phyloP scores from a whole-genome alignment of 1,139 yeast species.

The Zygosaccharomyces sapae region DNA sequence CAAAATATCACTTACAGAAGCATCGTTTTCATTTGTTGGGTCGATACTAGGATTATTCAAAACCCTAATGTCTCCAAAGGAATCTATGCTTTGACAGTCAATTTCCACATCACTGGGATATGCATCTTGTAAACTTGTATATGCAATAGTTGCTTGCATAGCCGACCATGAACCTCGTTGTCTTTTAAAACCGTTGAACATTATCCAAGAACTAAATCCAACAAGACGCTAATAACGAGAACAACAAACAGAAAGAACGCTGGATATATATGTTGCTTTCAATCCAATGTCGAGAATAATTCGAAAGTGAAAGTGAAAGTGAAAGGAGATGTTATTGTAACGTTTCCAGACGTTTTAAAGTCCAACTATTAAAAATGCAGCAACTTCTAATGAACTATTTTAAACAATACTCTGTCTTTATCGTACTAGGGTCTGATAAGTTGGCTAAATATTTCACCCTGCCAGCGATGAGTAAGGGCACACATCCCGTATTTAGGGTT shows the following conservation, averaged over 20 bases:
- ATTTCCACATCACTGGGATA: slow-evolving; percentile 10
- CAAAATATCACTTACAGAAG: slow-evolving; percentile 6
- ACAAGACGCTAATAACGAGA: neutral
- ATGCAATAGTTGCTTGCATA: slow-evolving; percentile 20
- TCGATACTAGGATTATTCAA: slow-evolving; percentile 14
- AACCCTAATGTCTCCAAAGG: slow-evolving; percentile 16
- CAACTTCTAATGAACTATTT: too few species aligned
- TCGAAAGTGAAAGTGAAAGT: too few species aligned
- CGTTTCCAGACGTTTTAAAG: too few species aligned
- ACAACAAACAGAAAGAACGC: neutral
- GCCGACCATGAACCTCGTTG: slow-evolving; percentile 21
- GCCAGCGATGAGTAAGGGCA: too few species aligned
- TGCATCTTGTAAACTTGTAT: slow-evolving; percentile 9
- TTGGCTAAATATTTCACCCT: too few species aligned
- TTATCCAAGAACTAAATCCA: slow-evolving; percentile 12
- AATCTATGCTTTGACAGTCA: slow-evolving; percentile 9
- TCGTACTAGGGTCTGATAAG: too few species aligned
- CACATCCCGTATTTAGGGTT: too few species aligned
- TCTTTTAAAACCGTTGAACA: slow-evolving; percentile 16
- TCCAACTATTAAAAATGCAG: too few species aligned
- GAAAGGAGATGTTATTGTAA: too few species aligned
- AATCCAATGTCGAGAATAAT: too few species aligned
- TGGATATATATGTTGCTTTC: too few species aligned
- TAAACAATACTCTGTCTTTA: too few species aligned
- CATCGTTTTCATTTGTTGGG: neutral